Evolutionary conservation across 2,329 filamentous ascomycete genomes (phyloP), one percentile per base, ranked within the genome.

Genomic region (Claviceps sorghi): DNA sequence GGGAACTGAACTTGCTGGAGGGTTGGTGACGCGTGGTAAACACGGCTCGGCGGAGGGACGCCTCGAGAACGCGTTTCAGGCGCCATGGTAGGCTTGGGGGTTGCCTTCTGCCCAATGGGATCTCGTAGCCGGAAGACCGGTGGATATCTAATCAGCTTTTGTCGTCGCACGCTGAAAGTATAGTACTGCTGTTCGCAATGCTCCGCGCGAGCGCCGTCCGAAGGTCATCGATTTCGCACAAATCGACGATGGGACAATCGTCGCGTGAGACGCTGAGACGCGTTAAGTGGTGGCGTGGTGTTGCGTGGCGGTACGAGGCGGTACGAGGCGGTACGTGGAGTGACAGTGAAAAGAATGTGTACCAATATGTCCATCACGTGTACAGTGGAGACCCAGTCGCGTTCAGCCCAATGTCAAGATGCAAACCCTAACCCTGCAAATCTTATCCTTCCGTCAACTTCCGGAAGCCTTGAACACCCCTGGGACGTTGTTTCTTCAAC

Each of bases 1-100:
- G 69, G 66, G 50, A 73, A 72, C 43, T 66, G 67, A 22, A 60
- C 59, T 56, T 73, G 70, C 54, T 68, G 66, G 22, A 67, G 63
- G 17, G 61, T 50, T 4, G 68, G 67, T 21, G 63, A 63, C 29
- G 68, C 66, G 56, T 67, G 62, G 55, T 71, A 72, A 54, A 70
- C 62, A 38, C 66, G 64, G 51, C 63, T 65, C 19, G 68, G 60
- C n/a, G 65, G 59, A 32, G 66, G 60, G 48, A 61, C 61, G 49
- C 67, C 67, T 44, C 66, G 59, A n/a, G 68, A 68, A 48, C 67
- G 67, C 45, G 67, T 69, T 52, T 64, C 59, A 6, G 68, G 66
- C 21, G 49, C 49, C 49, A 51, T 51, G 10, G 41, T 8, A 21
- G 40, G n/a, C 13, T 21, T 9, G n/a, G 40, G 8, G 40, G 19